phyloP scores from a whole-genome alignment of 1,139 yeast species.

The Blastobotrys persicus region DNA sequence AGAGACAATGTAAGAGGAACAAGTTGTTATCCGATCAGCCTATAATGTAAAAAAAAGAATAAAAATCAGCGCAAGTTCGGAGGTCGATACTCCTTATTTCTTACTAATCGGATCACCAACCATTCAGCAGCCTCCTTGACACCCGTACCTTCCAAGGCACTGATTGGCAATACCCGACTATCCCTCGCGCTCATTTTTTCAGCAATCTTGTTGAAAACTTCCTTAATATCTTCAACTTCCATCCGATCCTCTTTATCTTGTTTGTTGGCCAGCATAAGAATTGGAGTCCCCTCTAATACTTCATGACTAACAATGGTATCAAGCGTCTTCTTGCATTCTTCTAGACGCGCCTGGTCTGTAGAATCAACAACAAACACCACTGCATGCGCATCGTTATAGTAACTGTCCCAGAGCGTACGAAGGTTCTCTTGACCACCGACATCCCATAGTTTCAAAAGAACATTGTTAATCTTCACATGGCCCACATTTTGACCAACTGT shows the following conservation, averaged over 20 bases:
- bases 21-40: background rate
- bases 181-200: conserved; percentile 86
- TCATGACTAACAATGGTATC: conserved; percentile 49
- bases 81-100: conserved; percentile 72
- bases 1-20: too few relatives aligned
- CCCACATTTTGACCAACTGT: conserved; percentile 78
- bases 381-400: conserved; percentile 84
- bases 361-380: conserved; percentile 91
- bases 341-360: conserved; percentile 75
- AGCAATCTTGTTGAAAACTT: conserved; percentile 77
- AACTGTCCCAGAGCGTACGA: conserved; percentile 82
- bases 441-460: conserved; percentile 84
- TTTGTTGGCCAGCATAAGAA: conserved; percentile 91
- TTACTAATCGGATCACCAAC: conserved; percentile 70
- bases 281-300: conserved; percentile 72
- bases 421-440: conserved; percentile 89
- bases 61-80: conserved; percentile 45
- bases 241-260: conserved; percentile 85
- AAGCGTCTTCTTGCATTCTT: conserved; percentile 74
- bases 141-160: conserved; percentile 83
- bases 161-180: conserved; percentile 81
- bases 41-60: background rate
- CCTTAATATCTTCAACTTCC: conserved; percentile 74
- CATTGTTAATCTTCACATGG: conserved; percentile 50
- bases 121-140: conserved; percentile 84